phyloP scores from a whole-genome alignment of 192 early-diverging fungal genomes.

The Coemansia asiatica region DNA sequence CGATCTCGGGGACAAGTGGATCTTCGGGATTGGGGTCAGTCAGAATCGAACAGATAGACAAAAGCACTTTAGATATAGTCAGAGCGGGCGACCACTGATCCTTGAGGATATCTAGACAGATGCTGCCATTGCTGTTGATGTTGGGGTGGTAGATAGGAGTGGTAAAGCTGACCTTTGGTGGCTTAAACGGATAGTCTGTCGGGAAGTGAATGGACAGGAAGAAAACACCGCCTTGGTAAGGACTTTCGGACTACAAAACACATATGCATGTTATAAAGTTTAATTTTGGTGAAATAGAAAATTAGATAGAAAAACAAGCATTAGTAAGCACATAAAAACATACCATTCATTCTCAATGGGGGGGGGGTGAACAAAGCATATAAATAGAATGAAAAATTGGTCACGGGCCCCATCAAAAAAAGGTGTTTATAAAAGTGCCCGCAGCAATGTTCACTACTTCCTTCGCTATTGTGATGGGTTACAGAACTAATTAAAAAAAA shows the following conservation, averaged over 20 bases:
- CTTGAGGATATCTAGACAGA: conserved; percentile 97
- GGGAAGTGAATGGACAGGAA: conserved; percentile 98
- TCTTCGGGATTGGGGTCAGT: conserved; percentile 98
- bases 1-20: conserved; percentile 97
- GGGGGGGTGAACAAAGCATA: no score
- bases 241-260: conserved; percentile 74
- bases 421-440: no score
- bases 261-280: not conserved
- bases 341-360: no score
- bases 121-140: conserved; percentile 97
- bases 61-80: conserved; percentile 96
- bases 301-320: not conserved
- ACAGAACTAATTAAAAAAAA: no score
- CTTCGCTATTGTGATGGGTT: no score
- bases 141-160: conserved; percentile 99
- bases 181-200: conserved; percentile 97
- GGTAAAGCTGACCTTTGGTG: conserved; percentile 96
- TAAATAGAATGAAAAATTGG: no score
- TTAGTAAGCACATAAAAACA: conserved; percentile 9
- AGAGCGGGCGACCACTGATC: conserved; percentile 99
- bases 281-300: not conserved
- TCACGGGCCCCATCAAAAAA: no score
- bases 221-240: conserved; percentile 93
- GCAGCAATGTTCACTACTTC: no score
- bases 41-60: conserved; percentile 98